A percentile compares a stretch with the other conserved stretches of the same genome.
Evolutionary conservation across 2,329 filamentous ascomycete species (phyloP).

Genomic region (Hypoxylon sp.): DNA sequence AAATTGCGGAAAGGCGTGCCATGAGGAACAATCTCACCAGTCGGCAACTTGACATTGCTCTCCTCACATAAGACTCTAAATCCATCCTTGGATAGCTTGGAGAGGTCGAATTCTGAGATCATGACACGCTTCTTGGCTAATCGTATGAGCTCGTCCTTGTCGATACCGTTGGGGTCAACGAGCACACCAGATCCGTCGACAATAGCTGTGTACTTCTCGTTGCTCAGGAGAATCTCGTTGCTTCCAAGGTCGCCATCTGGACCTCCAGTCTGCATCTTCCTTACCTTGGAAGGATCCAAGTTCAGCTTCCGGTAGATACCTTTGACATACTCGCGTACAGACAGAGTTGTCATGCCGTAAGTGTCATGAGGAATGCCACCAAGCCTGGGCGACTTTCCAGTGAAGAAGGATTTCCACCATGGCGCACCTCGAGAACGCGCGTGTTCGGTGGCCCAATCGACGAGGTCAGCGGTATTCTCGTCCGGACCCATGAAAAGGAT

Average conservation of each 20-base stretch:
- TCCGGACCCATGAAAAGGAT: constrained; percentile 99
- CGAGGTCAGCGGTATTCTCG: constrained; percentile 97
- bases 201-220: constrained; percentile 94
- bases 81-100: constrained; percentile 88
- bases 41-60: constrained; percentile 87
- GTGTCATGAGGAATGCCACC: constrained; percentile 96
- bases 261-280: constrained; percentile 97
- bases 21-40: constrained; percentile 87
- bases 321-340: constrained; percentile 94
- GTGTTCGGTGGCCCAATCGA: constrained; percentile 99
- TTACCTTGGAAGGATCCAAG: constrained; percentile 85
- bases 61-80: constrained; percentile 96
- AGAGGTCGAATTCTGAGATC: constrained; percentile 87
- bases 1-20: constrained; percentile 97
- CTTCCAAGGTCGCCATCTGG: constrained; percentile 97
- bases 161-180: constrained; percentile 90
- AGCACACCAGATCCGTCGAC: constrained; percentile 98
- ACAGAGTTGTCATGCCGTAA: constrained; percentile 98
- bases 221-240: constrained; percentile 96
- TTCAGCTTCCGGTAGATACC: constrained; percentile 97
- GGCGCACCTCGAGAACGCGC: constrained; percentile 88
- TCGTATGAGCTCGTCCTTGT: constrained; percentile 85
- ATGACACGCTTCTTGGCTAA: constrained; percentile 89
- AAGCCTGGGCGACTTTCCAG: constrained; percentile 94
- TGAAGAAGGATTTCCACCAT: constrained; percentile 99